Percentiles rank a stretch among this genome's conserved stretches.
Evolutionary conservation across 2,329 filamentous ascomycete genomes (phyloP).

Genomic region (Sclerotinia sclerotiorum): DNA sequence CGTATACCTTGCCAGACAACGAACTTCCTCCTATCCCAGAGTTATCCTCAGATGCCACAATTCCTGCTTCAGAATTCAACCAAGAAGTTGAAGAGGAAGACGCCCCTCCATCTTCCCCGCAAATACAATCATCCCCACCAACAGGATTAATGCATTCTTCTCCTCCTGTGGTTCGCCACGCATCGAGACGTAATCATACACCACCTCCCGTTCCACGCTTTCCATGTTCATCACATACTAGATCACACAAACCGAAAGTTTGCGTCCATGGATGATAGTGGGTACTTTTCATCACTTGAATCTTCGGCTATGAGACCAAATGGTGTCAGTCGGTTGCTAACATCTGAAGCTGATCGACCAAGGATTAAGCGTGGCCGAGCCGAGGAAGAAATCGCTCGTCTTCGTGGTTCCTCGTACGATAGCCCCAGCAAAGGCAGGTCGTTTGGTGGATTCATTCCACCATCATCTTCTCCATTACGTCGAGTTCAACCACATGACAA

Average conservation of each 20-base stretch:
- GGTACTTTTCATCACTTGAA: constrained; percentile 94
- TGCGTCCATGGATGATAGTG: constrained; percentile 84
- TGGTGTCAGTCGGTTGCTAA: constrained; percentile 61
- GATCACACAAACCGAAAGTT: constrained; percentile 74
- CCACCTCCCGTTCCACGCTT: constrained; percentile 69
- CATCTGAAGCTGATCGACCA: constrained; percentile 77
- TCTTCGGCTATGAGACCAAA: constrained; percentile 81
- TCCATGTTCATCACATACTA: constrained; percentile 61
- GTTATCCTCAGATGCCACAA: constrained; percentile 74
- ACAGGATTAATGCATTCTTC: constrained; percentile 79
- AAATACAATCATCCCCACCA: constrained; percentile 68
- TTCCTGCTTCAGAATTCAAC: constrained; percentile 67
- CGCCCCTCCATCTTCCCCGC: constrained; percentile 40
- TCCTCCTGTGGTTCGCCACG: constrained; percentile 70
- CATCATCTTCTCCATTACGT: constrained; percentile 70
- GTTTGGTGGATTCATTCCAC: constrained; percentile 41
- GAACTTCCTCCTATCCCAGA: constrained; percentile 45
- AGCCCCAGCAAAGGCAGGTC: constrained; percentile 75
- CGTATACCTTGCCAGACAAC: constrained; percentile 30
- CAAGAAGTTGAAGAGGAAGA: constrained; percentile 50
- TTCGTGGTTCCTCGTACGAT: constrained; percentile 89
- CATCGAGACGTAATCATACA: constrained; percentile 63
- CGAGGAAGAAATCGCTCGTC: constrained; percentile 91
- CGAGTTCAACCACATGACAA: constrained; percentile 45
- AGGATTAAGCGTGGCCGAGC: constrained; percentile 85